Evolutionary conservation across 306 rosid species (phyloP), one percentile per base, ranked within the genome.

Genomic region (Arachis hypogaea): DNA sequence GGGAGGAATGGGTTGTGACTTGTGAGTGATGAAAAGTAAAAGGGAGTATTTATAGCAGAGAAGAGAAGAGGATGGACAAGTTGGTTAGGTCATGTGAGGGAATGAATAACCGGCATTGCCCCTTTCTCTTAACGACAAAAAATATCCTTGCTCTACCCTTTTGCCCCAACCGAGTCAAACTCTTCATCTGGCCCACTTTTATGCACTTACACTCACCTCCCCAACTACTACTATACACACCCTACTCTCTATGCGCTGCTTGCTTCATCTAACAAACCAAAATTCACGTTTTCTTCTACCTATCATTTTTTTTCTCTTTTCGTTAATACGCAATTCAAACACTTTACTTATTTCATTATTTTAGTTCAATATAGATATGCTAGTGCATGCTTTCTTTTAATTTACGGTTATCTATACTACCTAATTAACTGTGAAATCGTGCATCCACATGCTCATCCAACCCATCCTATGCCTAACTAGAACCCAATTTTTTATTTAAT

Each of bases 161-260:
- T 81, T 51, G 66, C 57, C 47, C 58, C 65, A 64, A 58, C 55
- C 74, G 63, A n/a, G 78, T 49, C 78, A 76, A 81, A 73, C 70
- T 22, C 59, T 43, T 4, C 7, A 43, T 7, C 46, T 43, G 46
- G 46, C 46, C 46, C 46, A 43, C 8, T 43, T 43, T 43, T 43
- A 43, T 43, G 9, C 46, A 33, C 38, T 2, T 33, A 33, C 38
- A 2, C 38, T 33, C 38, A 33, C 38, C 38, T 33, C 38, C 38
- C 38, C 38, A 33, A 33, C 28, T 22, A 22, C 28, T 22, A 33
- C 38, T 33, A 33, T 33, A 33, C 38, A 33, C 28, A 22, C 38
- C 4, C 38, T 33, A 33, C 2, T 33, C 38, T 33, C 38, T 33
- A 33, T 33, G 38, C 38, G 36, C 36, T 14, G 14, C 36, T 3